Percentiles rank a stretch among this genome's conserved stretches.
Evolutionary conservation across 192 early-diverging fungal genomes (phyloP).

Genomic region (Backusella tuberculispora): DNA sequence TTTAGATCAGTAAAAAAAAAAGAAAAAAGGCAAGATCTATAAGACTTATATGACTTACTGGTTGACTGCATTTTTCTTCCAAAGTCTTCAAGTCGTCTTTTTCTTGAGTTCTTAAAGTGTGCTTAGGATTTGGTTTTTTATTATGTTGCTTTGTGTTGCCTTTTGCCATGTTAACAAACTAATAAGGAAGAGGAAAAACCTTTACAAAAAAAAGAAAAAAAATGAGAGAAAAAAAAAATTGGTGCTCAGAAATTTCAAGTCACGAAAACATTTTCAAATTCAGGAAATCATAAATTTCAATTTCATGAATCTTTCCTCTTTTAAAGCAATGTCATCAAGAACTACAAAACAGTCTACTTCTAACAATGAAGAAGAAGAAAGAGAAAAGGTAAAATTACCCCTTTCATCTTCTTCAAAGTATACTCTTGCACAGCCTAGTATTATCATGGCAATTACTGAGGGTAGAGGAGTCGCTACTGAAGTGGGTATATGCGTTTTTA

Average conservation of each 20-base stretch:
- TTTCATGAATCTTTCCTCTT: not conserved
- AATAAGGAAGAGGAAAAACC: not conserved
- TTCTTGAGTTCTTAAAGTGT: not conserved
- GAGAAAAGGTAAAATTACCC: too few relatives aligned
- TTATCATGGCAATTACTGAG: slow-evolving; percentile 53
- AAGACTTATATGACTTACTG: slow-evolving; percentile 20
- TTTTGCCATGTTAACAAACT: slow-evolving; percentile 2
- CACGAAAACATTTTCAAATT: slow-evolving; percentile 10
- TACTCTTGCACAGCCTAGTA: not conserved
- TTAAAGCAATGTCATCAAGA: not conserved
- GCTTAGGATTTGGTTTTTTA: slow-evolving; percentile 3
- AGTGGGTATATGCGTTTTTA: slow-evolving; percentile 47
- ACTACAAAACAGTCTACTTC: not conserved
- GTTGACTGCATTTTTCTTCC: slow-evolving; percentile 23
- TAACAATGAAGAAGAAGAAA: not conserved
- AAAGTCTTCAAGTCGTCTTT: slow-evolving; percentile 9
- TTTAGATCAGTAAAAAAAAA: not conserved
- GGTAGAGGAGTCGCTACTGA: slow-evolving; percentile 60
- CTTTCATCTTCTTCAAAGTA: not conserved
- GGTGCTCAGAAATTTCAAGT: not conserved
- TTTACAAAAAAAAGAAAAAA: not conserved
- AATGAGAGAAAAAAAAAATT: not conserved
- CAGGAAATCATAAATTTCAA: not conserved
- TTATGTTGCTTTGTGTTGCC: not conserved
- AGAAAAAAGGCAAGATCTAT: not conserved